Evolutionary conservation across 139 green algal genomes (phyloP), one percentile per base, ranked within the genome.

Genomic region (Astrephomene gubernaculifera): DNA sequence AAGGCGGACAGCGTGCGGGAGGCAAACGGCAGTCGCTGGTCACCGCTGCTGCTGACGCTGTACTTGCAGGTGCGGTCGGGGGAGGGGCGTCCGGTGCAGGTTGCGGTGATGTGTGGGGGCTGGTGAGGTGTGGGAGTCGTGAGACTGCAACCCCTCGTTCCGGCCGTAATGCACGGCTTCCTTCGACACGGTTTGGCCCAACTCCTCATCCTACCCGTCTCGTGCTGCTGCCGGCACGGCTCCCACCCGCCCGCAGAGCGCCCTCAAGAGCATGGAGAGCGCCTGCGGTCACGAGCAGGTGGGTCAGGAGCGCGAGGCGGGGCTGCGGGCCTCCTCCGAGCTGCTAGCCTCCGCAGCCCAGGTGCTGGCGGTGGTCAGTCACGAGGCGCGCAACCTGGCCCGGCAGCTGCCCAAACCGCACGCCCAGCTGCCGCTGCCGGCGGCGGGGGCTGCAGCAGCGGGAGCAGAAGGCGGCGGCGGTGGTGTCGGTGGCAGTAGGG

Each of bases 211-310:
- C n/a, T n/a, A n/a, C n/a, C n/a, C n/a, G n/a, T n/a, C n/a, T n/a
- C n/a, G n/a, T n/a, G n/a, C n/a, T n/a, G n/a, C n/a, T n/a, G n/a
- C n/a, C n/a, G n/a, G n/a, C n/a, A n/a, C n/a, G n/a, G n/a, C n/a
- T n/a, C n/a, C n/a, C n/a, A n/a, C n/a, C n/a, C n/a, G n/a, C n/a
- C n/a, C n/a, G 25, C 79, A 85, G 79, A 76, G 63, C 64, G 79
- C 79, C 22, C 79, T 85, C 5, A 85, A 85, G 44, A 38, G 22
- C 43, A 85, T 85, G 79, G 79, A 85, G 79, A 75, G 63, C 63
- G 79, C 64, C 31, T 67, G 54, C 64, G 79, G 79, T 33, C 39
- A 68, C 44, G 79, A 85, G 79, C 79, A 85, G 63, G 43, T 22
- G 43, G 43, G 64, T 44, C 19, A 29, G n/a, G 79, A 85, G 45